Base-by-base conservation (phyloP, 768 basidiomycete species). In the Phylloporus scabripes region DNA sequence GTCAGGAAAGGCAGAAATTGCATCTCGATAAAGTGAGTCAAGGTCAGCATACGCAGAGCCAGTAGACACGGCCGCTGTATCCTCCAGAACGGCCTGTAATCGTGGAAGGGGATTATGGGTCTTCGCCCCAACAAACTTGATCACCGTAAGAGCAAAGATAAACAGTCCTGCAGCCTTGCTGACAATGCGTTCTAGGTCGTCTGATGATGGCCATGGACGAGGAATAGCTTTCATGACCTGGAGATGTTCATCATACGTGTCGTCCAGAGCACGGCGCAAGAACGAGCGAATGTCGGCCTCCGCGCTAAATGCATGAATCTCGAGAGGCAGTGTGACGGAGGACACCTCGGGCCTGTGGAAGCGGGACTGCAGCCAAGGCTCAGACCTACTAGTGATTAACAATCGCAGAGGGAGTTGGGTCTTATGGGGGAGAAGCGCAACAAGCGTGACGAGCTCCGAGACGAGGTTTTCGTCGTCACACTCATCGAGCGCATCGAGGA, bases 91-190 rank as follows among this genome's bases (percentile, higher is more conserved):
- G 15, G 36, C 51, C 26, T 60, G 50, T 4, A 60, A 40, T 21
- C 59, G 55, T 9, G 41, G 18, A 7, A 41, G 23, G 2, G 58
- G 58, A 38, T 54, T 40, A 21, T 54, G 58, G 14, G 52, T 53
- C 29, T 36, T 49, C 20, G 48, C 52, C 24, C 56, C 58, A 0
- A 63, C 49, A n/a, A 61, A 67, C 29, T 61, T 63, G 44, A 61
- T 52, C 17, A 66, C 60, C 0, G 64, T 66, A 8, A 59, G 50
- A 1, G 64, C 64, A 24, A 65, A 64, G 6, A 66, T 60, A 36
- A 68, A 68, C 20, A 66, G 42, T 15, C 65, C 61, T 1, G 46
- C 57, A 6, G 63, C 49, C 24, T 56, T 58, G 20, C 31, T 45
- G 15, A 66, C 58, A 0, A 55, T 41, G 5, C 29, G 45, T 8